Base-by-base conservation (phyloP, 768 basidiomycete genomes). In the Leccinum ochraceum region DNA sequence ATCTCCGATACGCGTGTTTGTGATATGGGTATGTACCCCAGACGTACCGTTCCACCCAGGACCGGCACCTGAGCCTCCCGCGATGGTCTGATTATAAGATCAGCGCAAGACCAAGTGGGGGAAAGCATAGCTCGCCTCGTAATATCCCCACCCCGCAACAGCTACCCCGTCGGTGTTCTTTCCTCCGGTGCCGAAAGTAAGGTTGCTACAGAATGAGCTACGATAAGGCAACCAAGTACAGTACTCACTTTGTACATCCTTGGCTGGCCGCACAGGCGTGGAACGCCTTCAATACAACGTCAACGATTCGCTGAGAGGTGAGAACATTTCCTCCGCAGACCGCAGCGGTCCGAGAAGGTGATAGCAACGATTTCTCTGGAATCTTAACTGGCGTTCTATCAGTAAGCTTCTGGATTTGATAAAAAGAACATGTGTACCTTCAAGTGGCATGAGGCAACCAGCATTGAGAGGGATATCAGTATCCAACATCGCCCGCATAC, bases 301-400 rank as follows among this genome's bases (percentile, higher is more conserved):
- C 95, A 3, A 95, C 92, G 50, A 96, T 92, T n/a, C 95, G 82
- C 69, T 96, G 95, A 6, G 88, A 91, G 4, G 94, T 95, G 50
- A 93, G 77, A 2, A 95, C 94, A 69, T 97, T 98, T 11, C 95
- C 95, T 32, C 91, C 94, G 63, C 94, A 95, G 6, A 96, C 94
- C 0, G 95, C 95, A 10, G 91, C 92, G 0, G 91, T 94, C 49
- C 85, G 84, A 13, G 90, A 90, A 0, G 95, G 95, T 6, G 86
- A 83, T 30, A 98, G 78, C 13, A 97, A 72, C 1, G 89, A 90
- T 58, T 86, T 87, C n/a, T 79, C 72, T 0, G 95, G 95, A 39
- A 96, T 89, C 63, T 80, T 85, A 63, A 98, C 91, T 88, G 63
- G 49, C 39, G 39, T 46, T 53, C 30, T 14, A n/a, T 59, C 48